Conservation (phyloP, 345 rosid genomes). For the Linum lewisii region DNA sequence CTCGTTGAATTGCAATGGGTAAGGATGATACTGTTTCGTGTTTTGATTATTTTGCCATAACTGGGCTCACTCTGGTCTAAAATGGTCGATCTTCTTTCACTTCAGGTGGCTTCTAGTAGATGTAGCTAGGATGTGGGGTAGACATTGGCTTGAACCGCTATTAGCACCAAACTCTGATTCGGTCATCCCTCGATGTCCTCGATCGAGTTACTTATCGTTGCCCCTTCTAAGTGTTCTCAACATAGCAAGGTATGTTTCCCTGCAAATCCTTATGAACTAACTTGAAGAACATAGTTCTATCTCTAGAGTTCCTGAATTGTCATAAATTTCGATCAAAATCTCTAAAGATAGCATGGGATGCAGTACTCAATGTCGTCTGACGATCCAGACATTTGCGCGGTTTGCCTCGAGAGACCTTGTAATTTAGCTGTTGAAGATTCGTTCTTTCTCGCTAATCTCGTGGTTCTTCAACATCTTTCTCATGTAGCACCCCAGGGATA, state of each 20-base stretch:
- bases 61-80: too few species aligned
- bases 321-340: too few species aligned
- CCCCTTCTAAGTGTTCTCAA: conserved; percentile 83
- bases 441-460: conserved; percentile 14
- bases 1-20: conserved; percentile 92
- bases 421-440: conserved; percentile 91
- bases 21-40: conserved; percentile 23
- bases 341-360: conserved; percentile 75
- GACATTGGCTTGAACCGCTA: conserved; percentile 93
- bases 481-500: too few species aligned
- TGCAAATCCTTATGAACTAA: too few species aligned
- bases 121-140: conserved; percentile 98
- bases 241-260: conserved; percentile 99
- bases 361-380: conserved; percentile 53
- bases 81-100: conserved; percentile 4
- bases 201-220: conserved; percentile 70
- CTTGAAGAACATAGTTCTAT: neutral
- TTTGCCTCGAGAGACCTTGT: conserved; percentile 85
- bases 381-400: conserved; percentile 82
- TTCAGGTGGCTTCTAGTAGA: conserved; percentile 97
- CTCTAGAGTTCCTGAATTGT: neutral
- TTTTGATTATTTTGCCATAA: too few species aligned
- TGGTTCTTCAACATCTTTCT: neutral
- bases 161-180: conserved; percentile 65
- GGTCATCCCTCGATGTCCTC: conserved; percentile 57